Evolutionary conservation across 306 rosid genomes (phyloP), one percentile per base, ranked within the genome.

Genomic region (Trichosanthes cucumerina): DNA sequence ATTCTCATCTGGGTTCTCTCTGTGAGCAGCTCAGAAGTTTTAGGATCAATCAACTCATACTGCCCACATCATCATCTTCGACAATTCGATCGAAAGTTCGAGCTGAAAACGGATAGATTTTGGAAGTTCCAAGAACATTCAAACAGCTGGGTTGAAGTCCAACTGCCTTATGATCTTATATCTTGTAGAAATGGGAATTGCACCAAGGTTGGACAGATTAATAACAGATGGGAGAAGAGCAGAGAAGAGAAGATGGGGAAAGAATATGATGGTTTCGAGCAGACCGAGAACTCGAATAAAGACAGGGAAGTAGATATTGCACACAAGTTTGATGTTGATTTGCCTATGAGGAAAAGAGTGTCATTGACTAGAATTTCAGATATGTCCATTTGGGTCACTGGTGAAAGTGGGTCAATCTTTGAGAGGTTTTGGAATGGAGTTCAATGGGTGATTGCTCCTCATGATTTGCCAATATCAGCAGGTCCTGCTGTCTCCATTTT

Each of bases 361-460:
- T 94, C 96, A 3, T 85, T 92, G 95, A 89, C 87, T 76, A 90
- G 76, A 87, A 81, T 94, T 88, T 88, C 93, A 36, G 96, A 88
- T 53, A 81, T 84, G 58, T 92, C 97, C n/a, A 73, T 90, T 53
- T 94, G 97, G 98, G 73, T 94, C 75, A 94, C 90, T 78, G 95
- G 95, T 78, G 90, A 85, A 82, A 94, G 97, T 87, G 98, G 98
- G 4, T 89, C 89, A 8, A 94, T 94, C 62, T 92, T 88, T 82
- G 98, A 94, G 92, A 92, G 97, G 87, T 90, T 89, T 83, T 94
- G 97, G 98, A 94, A 94, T 88, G 97, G 95, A 76, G 83, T 90
- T n/a, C 96, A 92, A 82, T 94, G 98, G 97, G 95, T 89, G 50
- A 46, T 89, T 58, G 93, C 96, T 71, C 96, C 98, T 24, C 97